A percentile compares a stretch with the other conserved stretches of the same genome.
Evolutionary conservation across 2,329 filamentous ascomycete genomes (phyloP).

Genomic region (Verticillium nonalfalfae): DNA sequence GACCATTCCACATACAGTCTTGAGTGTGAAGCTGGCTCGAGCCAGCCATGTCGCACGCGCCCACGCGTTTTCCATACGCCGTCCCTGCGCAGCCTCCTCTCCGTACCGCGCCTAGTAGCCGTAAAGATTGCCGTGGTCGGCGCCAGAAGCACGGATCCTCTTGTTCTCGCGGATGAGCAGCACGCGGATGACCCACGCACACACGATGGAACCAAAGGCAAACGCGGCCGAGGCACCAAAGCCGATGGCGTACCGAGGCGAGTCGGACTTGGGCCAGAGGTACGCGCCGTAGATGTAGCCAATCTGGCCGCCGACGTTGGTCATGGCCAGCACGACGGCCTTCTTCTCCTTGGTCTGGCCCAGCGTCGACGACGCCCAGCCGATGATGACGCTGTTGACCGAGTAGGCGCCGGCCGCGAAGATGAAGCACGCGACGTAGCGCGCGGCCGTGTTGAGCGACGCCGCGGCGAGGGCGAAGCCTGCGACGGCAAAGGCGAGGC

Average conservation of each 20-base stretch:
- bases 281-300: constrained; percentile 45
- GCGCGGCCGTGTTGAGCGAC: constrained; percentile 28
- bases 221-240: constrained; percentile 38
- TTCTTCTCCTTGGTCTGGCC: constrained; percentile 44
- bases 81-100: too few species aligned
- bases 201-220: constrained; percentile 25
- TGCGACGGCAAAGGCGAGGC: constrained; percentile 30
- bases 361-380: constrained; percentile 36
- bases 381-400: constrained; percentile 35
- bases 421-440: constrained; percentile 35
- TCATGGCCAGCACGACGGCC: constrained; percentile 39
- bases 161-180: constrained; percentile 34
- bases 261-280: constrained; percentile 37
- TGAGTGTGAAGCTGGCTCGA: too few species aligned
- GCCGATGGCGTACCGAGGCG: constrained; percentile 36
- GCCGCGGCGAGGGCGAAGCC: constrained; percentile 33
- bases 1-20: too few species aligned
- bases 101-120: constrained; percentile 21
- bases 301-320: constrained; percentile 37
- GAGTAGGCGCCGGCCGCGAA: constrained; percentile 34
- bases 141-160: constrained; percentile 24
- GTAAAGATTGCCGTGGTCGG: constrained; percentile 27
- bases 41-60: too few species aligned
- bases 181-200: constrained; percentile 34
- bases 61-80: too few species aligned